Evolutionary conservation across 192 early-diverging fungal genomes (phyloP), one percentile per base, ranked within the genome.

Genomic region (Podila epigama): DNA sequence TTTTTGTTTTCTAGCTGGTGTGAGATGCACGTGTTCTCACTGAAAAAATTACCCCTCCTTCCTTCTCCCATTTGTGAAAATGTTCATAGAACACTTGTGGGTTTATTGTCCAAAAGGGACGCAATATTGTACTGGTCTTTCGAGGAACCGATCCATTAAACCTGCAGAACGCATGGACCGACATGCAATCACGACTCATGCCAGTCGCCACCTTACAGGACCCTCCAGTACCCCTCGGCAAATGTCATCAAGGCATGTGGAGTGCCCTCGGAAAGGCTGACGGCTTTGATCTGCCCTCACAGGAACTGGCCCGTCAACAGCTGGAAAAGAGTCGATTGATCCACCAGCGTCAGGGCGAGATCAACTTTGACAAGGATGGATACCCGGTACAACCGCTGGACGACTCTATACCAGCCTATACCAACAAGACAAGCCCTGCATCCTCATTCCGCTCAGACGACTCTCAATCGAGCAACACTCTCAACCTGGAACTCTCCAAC

Each of bases 101-200:
- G 22, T 87, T 80, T 51, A 79, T 83, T 61, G 79, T 81, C 9
- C 84, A 85, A 54, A 87, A 85, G 42, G 81, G 85, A 37, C 75
- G 85, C 55, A 79, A 84, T n/a, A 85, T 85, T 52, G 41, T 87
- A 5, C 52, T 87, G 5, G 86, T 87, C 20, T 87, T 87, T 40
- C 81, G 86, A 57, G 86, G 83, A 39, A 81, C 86, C 4, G 85
- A 87, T 63, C 86, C 86, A 29, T 59, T 87, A 29, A 87, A 87
- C 57, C 81, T 87, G 31, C 84, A 85, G 58, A 82, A 87, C 20
- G 85, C 82, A 52, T 75, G 85, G 61, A 87, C 86, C 11, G 83
- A 87, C 31, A 63, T 87, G n/a, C 69, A 71, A 25, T 70, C 78
- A 13, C 68, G 64, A 1, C 69, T 80, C 48, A 56, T 68, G 6